These are phyloP conservation scores for Paratinospora sagittata DNA, from an alignment of 164 flowering plant species.

Conservation along the genomic window DNA sequence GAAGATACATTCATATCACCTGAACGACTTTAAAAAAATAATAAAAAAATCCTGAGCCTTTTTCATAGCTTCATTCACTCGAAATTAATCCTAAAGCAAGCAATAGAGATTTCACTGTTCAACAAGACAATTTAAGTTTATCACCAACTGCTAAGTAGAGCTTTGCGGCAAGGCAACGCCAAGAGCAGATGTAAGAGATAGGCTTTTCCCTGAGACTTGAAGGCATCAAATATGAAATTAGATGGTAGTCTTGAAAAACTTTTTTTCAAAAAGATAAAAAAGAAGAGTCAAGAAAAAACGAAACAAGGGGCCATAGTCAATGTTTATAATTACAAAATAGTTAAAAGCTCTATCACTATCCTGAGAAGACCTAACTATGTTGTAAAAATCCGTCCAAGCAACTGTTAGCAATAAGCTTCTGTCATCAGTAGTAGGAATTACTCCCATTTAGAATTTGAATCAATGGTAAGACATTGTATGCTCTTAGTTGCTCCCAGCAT, in stretches of 20 bases:
- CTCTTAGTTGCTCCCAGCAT: background rate
- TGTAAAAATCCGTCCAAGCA: background rate
- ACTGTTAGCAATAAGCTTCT: background rate
- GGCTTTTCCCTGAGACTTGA: background rate
- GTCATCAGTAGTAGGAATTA: background rate
- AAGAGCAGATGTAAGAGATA: background rate
- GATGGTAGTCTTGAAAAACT: background rate
- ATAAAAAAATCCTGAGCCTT: no score
- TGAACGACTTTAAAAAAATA: background rate
- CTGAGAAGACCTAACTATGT: background rate
- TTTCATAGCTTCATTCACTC: no score
- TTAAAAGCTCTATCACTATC: background rate
- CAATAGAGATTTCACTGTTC: no score
- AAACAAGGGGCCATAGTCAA: background rate
- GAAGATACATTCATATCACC: no score
- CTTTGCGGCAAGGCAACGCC: background rate
- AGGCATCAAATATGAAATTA: slow-evolving; percentile 6
- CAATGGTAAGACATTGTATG: background rate
- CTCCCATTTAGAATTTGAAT: background rate
- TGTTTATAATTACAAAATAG: background rate
- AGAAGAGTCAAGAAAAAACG: background rate
- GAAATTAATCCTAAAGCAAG: no score
- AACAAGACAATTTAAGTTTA: background rate
- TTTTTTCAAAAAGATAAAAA: background rate
- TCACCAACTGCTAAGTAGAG: background rate